Base-by-base conservation (phyloP, 208 protist genomes). In the Acanthamoeba royreba region DNA sequence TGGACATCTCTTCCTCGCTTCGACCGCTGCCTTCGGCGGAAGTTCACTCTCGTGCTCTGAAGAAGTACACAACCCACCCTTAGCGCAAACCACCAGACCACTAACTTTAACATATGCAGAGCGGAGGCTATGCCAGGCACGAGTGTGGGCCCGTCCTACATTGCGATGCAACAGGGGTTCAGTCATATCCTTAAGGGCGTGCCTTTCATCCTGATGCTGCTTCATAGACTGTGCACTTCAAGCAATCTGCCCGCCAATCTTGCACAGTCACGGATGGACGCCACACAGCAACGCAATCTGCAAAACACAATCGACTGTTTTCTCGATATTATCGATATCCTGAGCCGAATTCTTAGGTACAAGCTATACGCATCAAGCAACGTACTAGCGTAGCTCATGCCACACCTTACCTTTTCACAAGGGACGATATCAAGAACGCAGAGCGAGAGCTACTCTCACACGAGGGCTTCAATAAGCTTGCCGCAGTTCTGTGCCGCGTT, bases 261-360 rank as follows among this genome's bases (percentile, higher is more conserved):
- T 0, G 74, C 74, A 11, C 1, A 5, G 5, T 85, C 74, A 4
- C 46, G 22, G 19, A 53, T 35, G n/a, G n/a, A n/a, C n/a, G n/a
- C n/a, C n/a, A n/a, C n/a, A n/a, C n/a, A n/a, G n/a, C n/a, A n/a
- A n/a, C n/a, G n/a, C n/a, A n/a, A n/a, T n/a, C n/a, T n/a, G n/a
- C n/a, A n/a, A n/a, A n/a, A n/a, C n/a, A 72, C 83, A 33, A 72
- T 72, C 31, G 83, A 90, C 9, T 90, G 83, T 25, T 90, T 90
- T 40, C 83, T 72, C 47, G 83, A 61, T 22, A 42, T 43, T 2
- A 19, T 90, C 22, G 40, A 33, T 28, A 28, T 90, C 35, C 83
- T 90, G 0, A 33, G 83, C 19, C 83, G 83, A 66, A 25, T 90
- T 11, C 52, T 90, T n/a, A 63, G 81, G 81, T 89, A 63, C n/a